These are phyloP conservation scores for Aspergillus aculeatus DNA, from an alignment of 2,329 filamentous ascomycete genomes.

Conservation along the genomic window DNA sequence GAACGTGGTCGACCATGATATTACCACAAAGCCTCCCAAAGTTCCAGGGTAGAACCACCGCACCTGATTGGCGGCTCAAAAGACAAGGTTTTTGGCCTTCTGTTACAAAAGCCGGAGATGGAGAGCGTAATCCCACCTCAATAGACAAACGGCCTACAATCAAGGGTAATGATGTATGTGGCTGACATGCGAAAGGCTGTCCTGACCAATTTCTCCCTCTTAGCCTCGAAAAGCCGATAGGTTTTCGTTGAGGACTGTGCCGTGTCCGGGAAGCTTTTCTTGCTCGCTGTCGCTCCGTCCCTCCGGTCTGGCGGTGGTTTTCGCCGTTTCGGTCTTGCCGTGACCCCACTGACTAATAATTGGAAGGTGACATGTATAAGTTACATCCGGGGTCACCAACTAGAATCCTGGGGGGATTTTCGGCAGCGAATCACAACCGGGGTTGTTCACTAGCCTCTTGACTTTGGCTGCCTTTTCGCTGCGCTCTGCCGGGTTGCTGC, in stretches of 20 bases:
- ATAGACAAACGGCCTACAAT: background rate
- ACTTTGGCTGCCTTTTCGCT: background rate
- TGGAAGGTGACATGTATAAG: background rate
- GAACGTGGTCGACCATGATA: background rate
- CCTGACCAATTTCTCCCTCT: background rate
- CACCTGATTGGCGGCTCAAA: background rate
- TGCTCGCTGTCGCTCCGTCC: no score
- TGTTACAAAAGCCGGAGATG: background rate
- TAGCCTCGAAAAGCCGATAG: no score
- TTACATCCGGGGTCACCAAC: background rate
- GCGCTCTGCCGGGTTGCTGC: no score
- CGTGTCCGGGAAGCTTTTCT: background rate
- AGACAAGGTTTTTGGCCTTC: background rate
- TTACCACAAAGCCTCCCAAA: background rate
- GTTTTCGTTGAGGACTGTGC: no score
- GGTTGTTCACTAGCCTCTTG: background rate
- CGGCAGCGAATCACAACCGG: background rate
- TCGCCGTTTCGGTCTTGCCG: background rate
- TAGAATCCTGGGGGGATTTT: background rate
- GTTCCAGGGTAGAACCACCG: background rate
- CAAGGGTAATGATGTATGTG: background rate
- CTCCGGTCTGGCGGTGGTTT: background rate
- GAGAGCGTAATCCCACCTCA: background rate
- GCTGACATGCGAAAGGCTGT: background rate
- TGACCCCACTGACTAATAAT: background rate